These are phyloP conservation scores for sorghum (Sorghum bicolor) DNA, from an alignment of 176 grass and related monocot genomes.

Conservation along the genomic window Sorghum_bicolor_NCBIv3 NC_012873.2:62557001-62557500, in stretches of 20 bases:
- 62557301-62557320: neutral
- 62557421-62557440: neutral
- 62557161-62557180: no score
- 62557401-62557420: constrained; percentile 33
- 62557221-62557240: no score
- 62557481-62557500: neutral
- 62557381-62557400: constrained; percentile 36
- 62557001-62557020: neutral
- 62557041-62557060: neutral
- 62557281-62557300: neutral
- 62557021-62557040: neutral
- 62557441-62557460: neutral
- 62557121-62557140: neutral
- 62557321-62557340: neutral
- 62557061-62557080: no score
- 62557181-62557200: constrained; percentile 5
- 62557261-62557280: neutral
- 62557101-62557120: constrained; percentile 1
- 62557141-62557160: neutral
- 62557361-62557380: constrained; percentile 20
- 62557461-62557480: neutral
- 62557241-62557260: neutral
- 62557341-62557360: neutral
- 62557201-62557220: constrained; percentile 11
- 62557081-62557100: neutral